Base-by-base conservation (phyloP, 2,329 filamentous ascomycete species). In the Lachnellula suecica region DNA sequence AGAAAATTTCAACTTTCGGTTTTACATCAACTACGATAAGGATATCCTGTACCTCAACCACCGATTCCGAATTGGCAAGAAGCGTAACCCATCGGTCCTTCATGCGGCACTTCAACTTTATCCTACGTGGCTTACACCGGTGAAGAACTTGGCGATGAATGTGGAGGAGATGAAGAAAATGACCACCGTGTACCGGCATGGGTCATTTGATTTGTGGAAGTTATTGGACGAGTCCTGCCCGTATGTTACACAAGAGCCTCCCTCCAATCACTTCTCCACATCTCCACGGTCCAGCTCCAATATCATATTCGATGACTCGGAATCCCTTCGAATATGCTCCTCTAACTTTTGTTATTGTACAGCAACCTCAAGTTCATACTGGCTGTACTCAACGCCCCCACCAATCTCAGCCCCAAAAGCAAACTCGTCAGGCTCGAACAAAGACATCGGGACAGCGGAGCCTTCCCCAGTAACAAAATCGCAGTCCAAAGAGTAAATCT, bases 41-140 rank as follows among this genome's bases (percentile, higher is more conserved):
- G 43, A 45, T 31, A 31, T 34, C 27, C 27, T 45, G 9, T 45
- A 34, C 23, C 43, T 45, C n/a, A 45, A 45, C 27, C 43, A 45
- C 19, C 17, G 20, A 9, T 40, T 40, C 19, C 37, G 37, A 2
- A 9, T 8, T 13, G 19, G 19, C 37, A 22, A 22, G n/a, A 40
- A 40, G 19, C 37, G 37, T 9, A 22, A 19, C n/a, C 17, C 17
- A 4, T 19, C 37, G 6, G 37, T 22, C 6, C 37, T 40, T 10
- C 4, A 15, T 10, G 37, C 37, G 2, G 17, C 37, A 11, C n/a
- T 40, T 20, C 17, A 40, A 19, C n/a, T 40, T 2, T 40, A 40
- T 40, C 37, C 37, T 40, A 10, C 37, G 37, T 40, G 37, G 37
- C 15, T 40, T 11, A 8, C 6, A 0, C n/a, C n/a, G 7, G 19